Conservation (phyloP, 2,329 filamentous ascomycete genomes). For the Zarea fungicola region DNA sequence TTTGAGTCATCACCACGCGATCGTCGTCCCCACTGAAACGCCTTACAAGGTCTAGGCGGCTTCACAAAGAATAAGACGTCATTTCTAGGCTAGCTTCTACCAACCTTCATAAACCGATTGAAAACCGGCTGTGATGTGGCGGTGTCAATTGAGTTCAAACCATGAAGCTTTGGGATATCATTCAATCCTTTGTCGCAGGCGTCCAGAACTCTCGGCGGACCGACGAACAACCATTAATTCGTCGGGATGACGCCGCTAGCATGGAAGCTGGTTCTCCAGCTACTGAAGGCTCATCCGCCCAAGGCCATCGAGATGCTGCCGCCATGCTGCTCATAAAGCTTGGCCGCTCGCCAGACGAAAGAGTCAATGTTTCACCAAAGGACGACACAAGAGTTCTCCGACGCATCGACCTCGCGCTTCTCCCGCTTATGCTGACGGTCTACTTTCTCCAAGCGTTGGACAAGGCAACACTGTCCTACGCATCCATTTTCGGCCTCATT, state of each 20-base stretch:
- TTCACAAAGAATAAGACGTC: too few relatives aligned
- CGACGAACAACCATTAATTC: slow-evolving; percentile 47
- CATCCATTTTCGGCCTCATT: slow-evolving; percentile 58
- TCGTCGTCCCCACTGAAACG: too few relatives aligned
- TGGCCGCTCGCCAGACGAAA: slow-evolving; percentile 30
- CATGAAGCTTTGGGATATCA: neutral
- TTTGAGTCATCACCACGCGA: too few relatives aligned
- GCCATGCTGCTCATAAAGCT: slow-evolving; percentile 39
- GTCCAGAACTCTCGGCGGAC: neutral
- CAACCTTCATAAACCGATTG: neutral
- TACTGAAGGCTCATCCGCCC: neutral
- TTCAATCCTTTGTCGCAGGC: neutral
- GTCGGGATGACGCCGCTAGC: slow-evolving; percentile 54
- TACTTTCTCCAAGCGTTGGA: slow-evolving; percentile 61
- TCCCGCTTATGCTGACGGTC: slow-evolving; percentile 48
- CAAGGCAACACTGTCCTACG: slow-evolving; percentile 57
- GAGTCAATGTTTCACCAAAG: slow-evolving; percentile 26
- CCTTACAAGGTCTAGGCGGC: too few relatives aligned
- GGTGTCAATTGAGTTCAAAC: neutral
- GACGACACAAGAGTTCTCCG: slow-evolving; percentile 32
- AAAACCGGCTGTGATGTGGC: neutral
- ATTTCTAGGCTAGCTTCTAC: neutral
- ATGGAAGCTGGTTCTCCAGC: neutral
- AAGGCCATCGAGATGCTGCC: slow-evolving; percentile 34
- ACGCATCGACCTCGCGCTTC: slow-evolving; percentile 35